Conservation (phyloP, 345 rosid genomes). For the Geranium brycei region DNA sequence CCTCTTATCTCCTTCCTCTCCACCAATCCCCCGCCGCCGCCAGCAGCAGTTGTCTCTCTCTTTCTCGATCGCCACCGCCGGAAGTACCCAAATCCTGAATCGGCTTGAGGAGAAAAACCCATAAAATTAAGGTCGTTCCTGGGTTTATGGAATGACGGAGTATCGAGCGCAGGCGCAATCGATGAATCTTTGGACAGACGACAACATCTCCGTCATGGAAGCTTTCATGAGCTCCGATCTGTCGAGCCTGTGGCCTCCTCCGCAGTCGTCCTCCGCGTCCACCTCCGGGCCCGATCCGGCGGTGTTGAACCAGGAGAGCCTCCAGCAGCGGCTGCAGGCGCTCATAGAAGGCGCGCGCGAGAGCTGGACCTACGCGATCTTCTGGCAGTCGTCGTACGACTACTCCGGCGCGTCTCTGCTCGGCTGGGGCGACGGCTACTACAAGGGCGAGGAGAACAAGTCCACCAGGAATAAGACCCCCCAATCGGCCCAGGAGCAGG, state of each 20-base stretch:
- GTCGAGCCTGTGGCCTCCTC: slow-evolving; percentile 45
- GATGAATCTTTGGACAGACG: slow-evolving; percentile 74
- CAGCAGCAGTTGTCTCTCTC: too few species aligned
- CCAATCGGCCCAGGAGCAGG: slow-evolving; percentile 45
- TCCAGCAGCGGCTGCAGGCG: slow-evolving; percentile 70
- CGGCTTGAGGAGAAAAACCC: too few species aligned
- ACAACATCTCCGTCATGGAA: slow-evolving; percentile 63
- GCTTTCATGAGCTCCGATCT: slow-evolving; percentile 75
- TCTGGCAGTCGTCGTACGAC: slow-evolving; percentile 73
- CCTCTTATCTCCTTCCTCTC: too few species aligned
- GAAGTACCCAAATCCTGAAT: too few species aligned
- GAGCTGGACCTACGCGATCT: slow-evolving; percentile 79
- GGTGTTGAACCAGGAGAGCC: slow-evolving; percentile 49
- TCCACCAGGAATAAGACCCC: slow-evolving; percentile 9
- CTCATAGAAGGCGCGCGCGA: slow-evolving; percentile 46
- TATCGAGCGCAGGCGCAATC: too few species aligned
- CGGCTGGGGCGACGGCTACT: slow-evolving; percentile 84
- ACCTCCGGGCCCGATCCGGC: slow-evolving; percentile 14
- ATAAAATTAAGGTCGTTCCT: too few species aligned
- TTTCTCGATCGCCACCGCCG: too few species aligned
- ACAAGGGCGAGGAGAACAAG: slow-evolving; percentile 64
- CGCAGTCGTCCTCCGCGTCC: slow-evolving; percentile 28
- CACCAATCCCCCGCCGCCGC: too few species aligned
- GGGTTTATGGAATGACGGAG: too few species aligned
- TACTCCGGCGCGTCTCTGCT: slow-evolving; percentile 43